phyloP scores from a whole-genome alignment of 2,329 filamentous ascomycete species.

The Didymella pinodella region DNA sequence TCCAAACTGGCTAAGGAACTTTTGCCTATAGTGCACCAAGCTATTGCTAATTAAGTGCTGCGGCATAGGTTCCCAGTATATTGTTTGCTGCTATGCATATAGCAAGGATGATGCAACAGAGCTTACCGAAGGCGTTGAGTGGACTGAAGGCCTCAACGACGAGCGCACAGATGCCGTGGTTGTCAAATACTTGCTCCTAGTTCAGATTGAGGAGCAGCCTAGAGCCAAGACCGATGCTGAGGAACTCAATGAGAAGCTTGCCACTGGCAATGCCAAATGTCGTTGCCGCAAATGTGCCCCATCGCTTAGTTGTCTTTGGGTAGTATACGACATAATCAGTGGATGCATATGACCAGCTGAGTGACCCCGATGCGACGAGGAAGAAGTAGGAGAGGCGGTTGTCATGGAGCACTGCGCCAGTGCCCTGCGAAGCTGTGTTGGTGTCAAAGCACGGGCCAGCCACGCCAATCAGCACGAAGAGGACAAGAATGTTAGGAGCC shows the following conservation, averaged over 20 bases:
- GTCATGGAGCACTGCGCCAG: constrained; percentile 59
- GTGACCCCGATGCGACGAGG: constrained; percentile 67
- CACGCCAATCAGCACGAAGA: constrained; percentile 39
- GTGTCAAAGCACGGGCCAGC: constrained; percentile 61
- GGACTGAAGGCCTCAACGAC: constrained; percentile 66
- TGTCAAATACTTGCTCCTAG: constrained; percentile 64
- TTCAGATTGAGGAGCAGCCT: constrained; percentile 60
- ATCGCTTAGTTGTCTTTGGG: constrained; percentile 59
- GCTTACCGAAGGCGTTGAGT: constrained; percentile 72
- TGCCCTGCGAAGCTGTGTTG: constrained; percentile 56
- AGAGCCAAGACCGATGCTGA: constrained; percentile 68
- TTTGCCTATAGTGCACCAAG: constrained; percentile 65
- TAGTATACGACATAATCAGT: constrained; percentile 73
- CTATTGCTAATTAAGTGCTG: constrained; percentile 70
- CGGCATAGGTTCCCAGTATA: constrained; percentile 73
- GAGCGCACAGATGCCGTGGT: constrained; percentile 65
- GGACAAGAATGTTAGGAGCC: constrained; percentile 35
- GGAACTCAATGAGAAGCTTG: constrained; percentile 66
- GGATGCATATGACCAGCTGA: constrained; percentile 67
- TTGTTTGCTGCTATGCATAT: constrained; percentile 74
- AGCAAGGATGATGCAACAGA: constrained; percentile 72
- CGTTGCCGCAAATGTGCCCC: constrained; percentile 63
- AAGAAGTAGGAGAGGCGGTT: constrained; percentile 72
- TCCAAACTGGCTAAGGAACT: constrained; percentile 74
- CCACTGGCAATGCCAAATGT: constrained; percentile 62